Evolutionary conservation across 2,329 filamentous ascomycete genomes (phyloP).

Genomic region (Aspergillus tubingensis): DNA sequence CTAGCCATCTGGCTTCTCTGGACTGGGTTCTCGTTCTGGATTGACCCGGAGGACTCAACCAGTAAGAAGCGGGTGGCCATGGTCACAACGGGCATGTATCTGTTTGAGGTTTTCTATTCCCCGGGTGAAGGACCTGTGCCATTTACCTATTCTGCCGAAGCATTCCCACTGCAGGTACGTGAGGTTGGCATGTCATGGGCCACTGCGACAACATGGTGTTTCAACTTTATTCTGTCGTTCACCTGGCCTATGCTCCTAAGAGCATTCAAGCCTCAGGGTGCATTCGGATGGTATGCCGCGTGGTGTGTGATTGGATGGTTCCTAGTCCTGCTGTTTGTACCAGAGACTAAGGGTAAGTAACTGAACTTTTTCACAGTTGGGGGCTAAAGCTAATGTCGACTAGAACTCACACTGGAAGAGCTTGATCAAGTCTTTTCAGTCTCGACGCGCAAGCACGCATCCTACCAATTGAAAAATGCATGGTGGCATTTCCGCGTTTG

Average conservation of each 20-base stretch:
- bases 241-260: constrained; percentile 54
- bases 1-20: constrained; percentile 52
- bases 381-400: constrained; percentile 7
- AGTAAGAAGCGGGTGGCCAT: constrained; percentile 42
- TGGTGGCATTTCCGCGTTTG: constrained; percentile 45
- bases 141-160: constrained; percentile 67
- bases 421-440: constrained; percentile 58
- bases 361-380: no score
- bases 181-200: constrained; percentile 64
- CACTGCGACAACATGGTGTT: constrained; percentile 58
- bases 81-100: constrained; percentile 46
- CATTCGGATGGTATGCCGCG: constrained; percentile 59
- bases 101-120: constrained; percentile 56
- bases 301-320: constrained; percentile 58
- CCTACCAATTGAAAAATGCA: constrained; percentile 42
- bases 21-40: constrained; percentile 55
- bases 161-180: constrained; percentile 63
- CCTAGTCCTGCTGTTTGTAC: constrained; percentile 54
- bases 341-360: constrained; percentile 52
- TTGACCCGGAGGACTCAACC: constrained; percentile 34
- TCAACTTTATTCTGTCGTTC: constrained; percentile 57
- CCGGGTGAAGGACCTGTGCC: constrained; percentile 64
- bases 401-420: constrained; percentile 47
- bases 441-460: constrained; percentile 47
- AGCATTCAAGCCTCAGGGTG: constrained; percentile 55